These are phyloP conservation scores for Calycina marina DNA, from an alignment of 2,329 filamentous ascomycete species.

Conservation along the genomic window DNA sequence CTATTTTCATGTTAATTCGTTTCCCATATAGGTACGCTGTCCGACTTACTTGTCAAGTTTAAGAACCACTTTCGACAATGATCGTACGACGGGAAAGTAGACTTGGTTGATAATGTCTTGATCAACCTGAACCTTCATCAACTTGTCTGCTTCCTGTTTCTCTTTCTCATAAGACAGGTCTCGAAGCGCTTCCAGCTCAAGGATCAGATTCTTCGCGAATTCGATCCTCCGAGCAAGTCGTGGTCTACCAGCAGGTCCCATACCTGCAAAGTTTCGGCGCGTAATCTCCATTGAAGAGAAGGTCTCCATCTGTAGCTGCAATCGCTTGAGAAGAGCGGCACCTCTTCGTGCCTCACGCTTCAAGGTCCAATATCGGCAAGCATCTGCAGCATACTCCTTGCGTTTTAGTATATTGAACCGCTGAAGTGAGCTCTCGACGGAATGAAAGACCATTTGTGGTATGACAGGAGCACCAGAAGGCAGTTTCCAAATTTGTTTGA, in stretches of 20 bases:
- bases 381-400: slow-evolving; percentile 84
- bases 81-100: slow-evolving; percentile 67
- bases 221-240: slow-evolving; percentile 71
- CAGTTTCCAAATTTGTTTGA: slow-evolving; percentile 72
- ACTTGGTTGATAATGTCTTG: slow-evolving; percentile 71
- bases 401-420: slow-evolving; percentile 75
- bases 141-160: slow-evolving; percentile 61
- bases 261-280: slow-evolving; percentile 83
- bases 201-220: slow-evolving; percentile 63
- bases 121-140: slow-evolving; percentile 63
- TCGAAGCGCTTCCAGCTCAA: slow-evolving; percentile 66
- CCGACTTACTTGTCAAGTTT: background rate
- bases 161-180: slow-evolving; percentile 56
- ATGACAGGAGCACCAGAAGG: slow-evolving; percentile 92
- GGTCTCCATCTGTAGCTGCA: slow-evolving; percentile 89
- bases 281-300: slow-evolving; percentile 98
- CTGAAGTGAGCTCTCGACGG: slow-evolving; percentile 69
- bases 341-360: slow-evolving; percentile 88
- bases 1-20: background rate
- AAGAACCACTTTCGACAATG: background rate
- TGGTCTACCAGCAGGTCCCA: slow-evolving; percentile 72
- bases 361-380: slow-evolving; percentile 93
- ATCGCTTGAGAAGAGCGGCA: slow-evolving; percentile 77
- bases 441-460: slow-evolving; percentile 73
- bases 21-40: background rate